Percentiles rank a stretch among this genome's conserved stretches.
These are phyloP conservation scores for Myxozyma udenii DNA, from an alignment of 805 yeast species.

Conservation along the genomic window DNA sequence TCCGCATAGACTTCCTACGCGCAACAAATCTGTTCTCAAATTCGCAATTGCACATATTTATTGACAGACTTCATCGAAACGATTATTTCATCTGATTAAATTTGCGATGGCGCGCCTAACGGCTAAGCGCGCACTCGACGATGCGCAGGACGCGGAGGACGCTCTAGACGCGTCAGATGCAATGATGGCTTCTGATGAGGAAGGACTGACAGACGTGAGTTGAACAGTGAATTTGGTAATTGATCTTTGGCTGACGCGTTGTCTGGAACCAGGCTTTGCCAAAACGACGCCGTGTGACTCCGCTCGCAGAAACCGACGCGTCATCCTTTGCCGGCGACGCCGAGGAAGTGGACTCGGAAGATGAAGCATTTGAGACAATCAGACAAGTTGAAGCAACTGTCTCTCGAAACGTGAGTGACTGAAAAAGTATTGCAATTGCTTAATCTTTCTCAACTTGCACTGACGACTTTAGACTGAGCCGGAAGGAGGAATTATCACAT, in stretches of 20 bases:
- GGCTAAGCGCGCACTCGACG: neutral
- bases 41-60: too few species aligned
- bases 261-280: too few species aligned
- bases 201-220: too few species aligned
- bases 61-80: too few species aligned
- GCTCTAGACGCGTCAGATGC: too few species aligned
- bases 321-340: neutral
- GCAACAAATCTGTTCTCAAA: too few species aligned
- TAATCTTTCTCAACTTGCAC: neutral
- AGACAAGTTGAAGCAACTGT: neutral
- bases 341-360: conserved; percentile 27
- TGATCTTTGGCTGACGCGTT: too few species aligned
- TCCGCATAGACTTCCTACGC: too few species aligned
- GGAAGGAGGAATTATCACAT: conserved; percentile 57
- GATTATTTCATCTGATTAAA: too few species aligned
- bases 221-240: too few species aligned
- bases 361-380: conserved; percentile 9
- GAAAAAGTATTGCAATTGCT: neutral
- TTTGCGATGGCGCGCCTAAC: neutral
- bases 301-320: neutral
- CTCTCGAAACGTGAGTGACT: neutral
- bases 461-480: neutral
- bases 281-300: neutral
- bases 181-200: too few species aligned
- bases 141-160: neutral